A percentile compares a stretch with the other conserved stretches of the same genome.
phyloP scores from a whole-genome alignment of 768 basidiomycete genomes.

The Chalciporus piperatus region DNA sequence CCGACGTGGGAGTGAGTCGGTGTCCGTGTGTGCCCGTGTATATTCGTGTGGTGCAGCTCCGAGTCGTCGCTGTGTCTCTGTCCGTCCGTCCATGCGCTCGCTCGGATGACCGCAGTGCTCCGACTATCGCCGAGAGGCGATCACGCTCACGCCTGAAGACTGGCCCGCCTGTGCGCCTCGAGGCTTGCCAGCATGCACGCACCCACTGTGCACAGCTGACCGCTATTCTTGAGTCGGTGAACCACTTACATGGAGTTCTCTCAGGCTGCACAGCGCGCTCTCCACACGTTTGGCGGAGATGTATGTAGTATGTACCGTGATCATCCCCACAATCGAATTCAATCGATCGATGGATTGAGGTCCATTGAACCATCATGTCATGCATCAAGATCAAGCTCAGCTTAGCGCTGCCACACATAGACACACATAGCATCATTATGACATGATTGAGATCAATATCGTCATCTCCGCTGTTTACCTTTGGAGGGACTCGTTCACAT shows the following conservation, averaged over 20 bases:
- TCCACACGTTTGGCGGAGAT: too few relatives aligned
- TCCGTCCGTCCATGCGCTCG: too few relatives aligned
- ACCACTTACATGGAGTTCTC: too few relatives aligned
- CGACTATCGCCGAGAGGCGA: neutral
- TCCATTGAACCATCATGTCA: too few relatives aligned
- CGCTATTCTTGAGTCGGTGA: neutral
- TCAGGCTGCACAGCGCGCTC: too few relatives aligned
- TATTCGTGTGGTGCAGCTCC: neutral
- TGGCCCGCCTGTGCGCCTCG: conserved; percentile 8
- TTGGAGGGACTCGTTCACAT: neutral
- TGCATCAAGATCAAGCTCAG: too few relatives aligned
- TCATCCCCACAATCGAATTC: too few relatives aligned
- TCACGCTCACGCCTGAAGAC: neutral
- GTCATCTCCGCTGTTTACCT: conserved; percentile 21
- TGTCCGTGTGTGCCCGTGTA: neutral
- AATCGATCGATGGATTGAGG: neutral
- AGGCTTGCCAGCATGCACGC: conserved; percentile 13
- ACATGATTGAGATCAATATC: conserved; percentile 1
- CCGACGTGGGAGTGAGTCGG: conserved; percentile 15
- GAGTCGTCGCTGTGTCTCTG: neutral
- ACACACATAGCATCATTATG: too few relatives aligned
- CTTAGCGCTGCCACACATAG: too few relatives aligned
- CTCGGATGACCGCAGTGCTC: conserved; percentile 15
- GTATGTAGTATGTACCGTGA: too few relatives aligned
- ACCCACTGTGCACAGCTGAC: neutral